Evolutionary conservation across 345 rosid species (phyloP).

Genomic region (Aurinia saxatilis): DNA sequence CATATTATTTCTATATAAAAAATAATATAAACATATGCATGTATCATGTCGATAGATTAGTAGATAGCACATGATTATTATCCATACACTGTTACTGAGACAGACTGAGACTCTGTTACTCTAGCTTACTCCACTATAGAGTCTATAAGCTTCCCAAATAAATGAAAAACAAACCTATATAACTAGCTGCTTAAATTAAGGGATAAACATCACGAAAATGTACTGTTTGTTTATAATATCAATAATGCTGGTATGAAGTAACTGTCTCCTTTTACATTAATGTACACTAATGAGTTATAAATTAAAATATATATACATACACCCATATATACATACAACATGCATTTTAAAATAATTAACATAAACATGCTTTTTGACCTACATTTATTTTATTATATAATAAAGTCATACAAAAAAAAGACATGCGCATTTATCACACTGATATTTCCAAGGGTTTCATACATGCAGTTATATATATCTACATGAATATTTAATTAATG

Average conservation of each 20-base stretch:
- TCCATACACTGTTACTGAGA: conserved; percentile 19
- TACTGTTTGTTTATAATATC: neutral
- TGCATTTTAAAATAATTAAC: neutral
- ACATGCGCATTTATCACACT: neutral
- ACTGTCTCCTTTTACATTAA: neutral
- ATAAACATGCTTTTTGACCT: neutral
- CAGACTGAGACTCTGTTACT: neutral
- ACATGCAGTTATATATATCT: neutral
- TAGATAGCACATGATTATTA: conserved; percentile 12
- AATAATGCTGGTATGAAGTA: conserved; percentile 4
- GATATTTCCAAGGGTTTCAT: conserved; percentile 1
- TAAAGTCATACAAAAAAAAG: neutral
- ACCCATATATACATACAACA: neutral
- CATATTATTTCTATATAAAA: neutral
- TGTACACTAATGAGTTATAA: neutral
- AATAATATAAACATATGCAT: neutral
- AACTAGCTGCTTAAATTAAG: neutral
- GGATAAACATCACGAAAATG: neutral
- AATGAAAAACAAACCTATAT: neutral
- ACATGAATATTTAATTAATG: neutral
- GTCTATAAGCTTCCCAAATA: neutral
- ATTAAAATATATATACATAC: neutral
- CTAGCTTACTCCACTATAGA: neutral
- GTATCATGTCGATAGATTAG: neutral
- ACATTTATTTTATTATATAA: neutral